Conservation (phyloP, 2,329 filamentous ascomycete genomes). For the Rutstroemia sydowiana region DNA sequence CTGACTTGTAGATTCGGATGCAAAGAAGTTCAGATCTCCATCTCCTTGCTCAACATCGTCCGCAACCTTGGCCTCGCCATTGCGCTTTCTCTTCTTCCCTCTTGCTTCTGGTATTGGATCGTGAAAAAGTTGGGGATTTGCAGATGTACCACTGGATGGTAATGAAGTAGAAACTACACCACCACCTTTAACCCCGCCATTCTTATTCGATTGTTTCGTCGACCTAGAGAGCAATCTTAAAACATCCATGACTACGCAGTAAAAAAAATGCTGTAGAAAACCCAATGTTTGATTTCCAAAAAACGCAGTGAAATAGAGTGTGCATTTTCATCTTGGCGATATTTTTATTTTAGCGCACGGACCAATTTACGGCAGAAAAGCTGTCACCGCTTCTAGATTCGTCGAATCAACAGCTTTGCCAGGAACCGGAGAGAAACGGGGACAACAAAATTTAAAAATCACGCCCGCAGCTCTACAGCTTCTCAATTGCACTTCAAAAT, state of each 20-base stretch:
- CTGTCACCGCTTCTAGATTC: background rate
- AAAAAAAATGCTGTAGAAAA: background rate
- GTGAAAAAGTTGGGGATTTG: conserved; percentile 65
- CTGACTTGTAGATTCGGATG: conserved; percentile 34
- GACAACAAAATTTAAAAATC: conserved; percentile 11
- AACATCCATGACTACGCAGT: conserved; percentile 43
- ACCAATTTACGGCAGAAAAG: background rate
- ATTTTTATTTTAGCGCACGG: background rate
- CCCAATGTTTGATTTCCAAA: too few relatives aligned
- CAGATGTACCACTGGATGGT: conserved; percentile 56
- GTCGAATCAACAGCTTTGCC: background rate
- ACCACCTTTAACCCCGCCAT: conserved; percentile 27
- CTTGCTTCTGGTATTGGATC: conserved; percentile 39
- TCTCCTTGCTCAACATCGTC: conserved; percentile 31
- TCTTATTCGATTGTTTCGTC: conserved; percentile 44
- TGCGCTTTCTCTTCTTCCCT: conserved; percentile 51
- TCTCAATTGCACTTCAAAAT: conserved; percentile 6
- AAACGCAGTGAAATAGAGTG: background rate
- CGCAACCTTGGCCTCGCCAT: conserved; percentile 28
- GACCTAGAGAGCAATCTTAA: conserved; percentile 66
- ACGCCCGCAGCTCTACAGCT: background rate
- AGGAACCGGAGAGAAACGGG: conserved; percentile 9
- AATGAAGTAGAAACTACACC: conserved; percentile 37
- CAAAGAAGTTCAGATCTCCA: conserved; percentile 49
- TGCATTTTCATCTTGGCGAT: background rate